These are phyloP conservation scores for Linaria vulgaris DNA, from an alignment of 257 asterid species.

Conservation along the genomic window DNA sequence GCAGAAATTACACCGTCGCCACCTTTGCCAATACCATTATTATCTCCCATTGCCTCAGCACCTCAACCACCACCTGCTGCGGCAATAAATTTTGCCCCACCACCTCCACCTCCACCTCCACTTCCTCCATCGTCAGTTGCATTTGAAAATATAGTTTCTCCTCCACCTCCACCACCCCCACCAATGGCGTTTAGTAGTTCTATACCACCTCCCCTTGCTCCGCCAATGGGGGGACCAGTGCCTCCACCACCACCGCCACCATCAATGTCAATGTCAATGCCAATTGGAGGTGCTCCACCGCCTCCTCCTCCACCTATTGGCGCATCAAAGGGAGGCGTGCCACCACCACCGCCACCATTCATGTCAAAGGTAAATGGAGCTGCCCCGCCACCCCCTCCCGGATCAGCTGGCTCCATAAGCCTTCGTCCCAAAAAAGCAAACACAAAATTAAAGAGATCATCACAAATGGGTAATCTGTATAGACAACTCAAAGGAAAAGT, in stretches of 20 bases:
- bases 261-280: not conserved
- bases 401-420: slow-evolving; percentile 31
- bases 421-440: slow-evolving; percentile 52
- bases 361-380: slow-evolving; percentile 31
- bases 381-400: slow-evolving; percentile 80
- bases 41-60: too few relatives aligned
- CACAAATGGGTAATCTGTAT: slow-evolving; percentile 85
- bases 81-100: not conserved
- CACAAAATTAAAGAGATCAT: slow-evolving; percentile 75
- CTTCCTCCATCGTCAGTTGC: slow-evolving; percentile 24
- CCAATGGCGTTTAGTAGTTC: too few relatives aligned
- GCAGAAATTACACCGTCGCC: too few relatives aligned
- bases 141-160: slow-evolving; percentile 26
- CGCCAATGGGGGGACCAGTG: slow-evolving; percentile 39
- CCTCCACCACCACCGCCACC: slow-evolving; percentile 40
- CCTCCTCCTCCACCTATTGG: slow-evolving; percentile 56
- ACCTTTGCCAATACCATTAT: too few relatives aligned
- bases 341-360: slow-evolving; percentile 58
- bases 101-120: slow-evolving; percentile 29
- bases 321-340: slow-evolving; percentile 25
- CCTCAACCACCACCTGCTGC: too few relatives aligned
- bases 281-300: slow-evolving; percentile 28
- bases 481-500: slow-evolving; percentile 83
- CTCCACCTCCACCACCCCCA: not conserved
- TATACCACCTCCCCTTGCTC: slow-evolving; percentile 40